Evolutionary conservation across 2,329 filamentous ascomycete species (phyloP), one percentile per base, ranked within the genome.

Genomic region (Fusarium falciforme): DNA sequence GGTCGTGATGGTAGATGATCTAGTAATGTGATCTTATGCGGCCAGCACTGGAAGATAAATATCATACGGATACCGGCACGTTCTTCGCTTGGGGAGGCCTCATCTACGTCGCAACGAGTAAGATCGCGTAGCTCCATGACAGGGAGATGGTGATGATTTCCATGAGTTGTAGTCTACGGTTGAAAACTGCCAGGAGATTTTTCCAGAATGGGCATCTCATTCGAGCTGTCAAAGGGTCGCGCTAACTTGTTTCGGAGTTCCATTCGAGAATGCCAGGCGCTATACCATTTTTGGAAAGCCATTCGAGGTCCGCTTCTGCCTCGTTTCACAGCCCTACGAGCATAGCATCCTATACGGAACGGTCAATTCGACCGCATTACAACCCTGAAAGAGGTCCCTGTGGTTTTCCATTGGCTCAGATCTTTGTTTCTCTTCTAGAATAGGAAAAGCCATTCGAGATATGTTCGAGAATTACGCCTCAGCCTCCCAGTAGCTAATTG

Each of bases 361-460:
- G 54, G 42, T 63, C 31, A 67, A 66, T 66, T 54, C 22, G 54
- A 61, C 75, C 65, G 55, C 17, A 29, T 62, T 31, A 11, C 35
- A 17, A 20, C 47, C 29, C 14, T 44, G 42, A 55, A 49, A 55
- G 35, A 22, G 44, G n/a, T 20, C n/a, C 20, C 20, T 12, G 27
- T 4, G 40, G 8, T 25, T 52, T 31, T 16, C 42, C 9, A 76
- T 69, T 78, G 74, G 74, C 2, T 22, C 33, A 27, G 4, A 5
- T 3, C 4, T 14, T 38, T 29, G 20, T 20, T 44, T 31, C 20
- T 38, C 14, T 49, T 61, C 64, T 66, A 22, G 36, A 68, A 71
- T 60, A 62, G 72, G 76, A 72, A 74, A 73, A 20, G 49, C 35
- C 67, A 76, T 77, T 77, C 76, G 73, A 77, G 61, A 40, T 42